Base-by-base conservation (phyloP, 768 basidiomycete genomes). In the Termitomyces eurrhizus region DNA sequence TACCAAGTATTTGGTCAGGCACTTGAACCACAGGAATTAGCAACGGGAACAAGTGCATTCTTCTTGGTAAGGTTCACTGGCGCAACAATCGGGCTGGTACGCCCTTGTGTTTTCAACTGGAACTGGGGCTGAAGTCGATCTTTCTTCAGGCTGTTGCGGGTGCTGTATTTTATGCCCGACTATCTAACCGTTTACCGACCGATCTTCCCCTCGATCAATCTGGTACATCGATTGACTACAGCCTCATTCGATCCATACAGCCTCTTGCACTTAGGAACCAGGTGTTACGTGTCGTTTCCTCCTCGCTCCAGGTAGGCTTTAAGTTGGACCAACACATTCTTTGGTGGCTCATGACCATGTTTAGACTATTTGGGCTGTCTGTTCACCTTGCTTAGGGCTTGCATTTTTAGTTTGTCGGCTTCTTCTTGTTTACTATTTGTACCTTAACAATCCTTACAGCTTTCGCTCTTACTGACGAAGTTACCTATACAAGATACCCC, bases 21-120 rank as follows among this genome's bases (percentile, higher is more conserved):
- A 13, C 71, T 93, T 39, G 80, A 83, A 59, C 82, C 85, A 7
- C 75, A 80, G 51, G 87, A 92, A 64, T 71, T 92, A 55, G 91
- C 92, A 4, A 81, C 85, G 24, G 89, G 90, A 35, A 94, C 92
- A 11, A 88, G 90, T 68, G 91, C 90, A 12, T 94, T 93, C 72
- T 93, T 94, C 74, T 79, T 93, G 58, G 90, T 92, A 49, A 82
- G 92, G 48, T 93, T 93, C 74, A 93, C 91, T 41, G 92, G 92
- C 9, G 90, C 92, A 36, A 92, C 92, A 2, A 78, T 88, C 42
- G 92, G 92, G 62, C 73, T 94, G 75, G 92, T 91, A 71, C 66
- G 87, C 70, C 52, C 36, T 21, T 56, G 58, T 26, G 39, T 52
- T 21, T 21, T 37, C 49, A 39, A 42, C 52, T 46, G 44, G 56